Evolutionary conservation across 2,329 filamentous ascomycete genomes (phyloP), one percentile per base, ranked within the genome.

Genomic region (Mycosphaerella sp.): DNA sequence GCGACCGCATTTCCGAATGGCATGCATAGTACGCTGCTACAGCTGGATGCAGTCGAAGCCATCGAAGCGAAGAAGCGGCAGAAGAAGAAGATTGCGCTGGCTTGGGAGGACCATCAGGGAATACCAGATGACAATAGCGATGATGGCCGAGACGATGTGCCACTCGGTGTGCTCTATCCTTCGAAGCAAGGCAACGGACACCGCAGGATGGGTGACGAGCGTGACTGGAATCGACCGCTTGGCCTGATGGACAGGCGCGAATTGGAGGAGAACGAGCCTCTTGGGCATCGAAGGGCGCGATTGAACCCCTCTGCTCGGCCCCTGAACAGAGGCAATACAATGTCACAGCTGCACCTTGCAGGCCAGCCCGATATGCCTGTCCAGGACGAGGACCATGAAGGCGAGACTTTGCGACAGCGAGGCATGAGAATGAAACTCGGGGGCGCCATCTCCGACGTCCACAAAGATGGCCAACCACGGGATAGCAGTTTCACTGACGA

Each of bases 21-120:
- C n/a, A 84, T 95, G 78, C 88, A 93, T 58, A 87, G 87, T 12
- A 98, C 93, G 0, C 76, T 98, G 3, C 76, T 98, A 1, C 83
- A 98, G 66, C 79, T 97, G 59, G 91, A 98, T 64, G 86, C 89
- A 0, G 88, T 96, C 25, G 87, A 88, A 17, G 87, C 96, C 68
- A 79, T 89, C 18, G 87, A 95, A 66, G 84, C 84, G 60, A 82
- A 84, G 58, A 78, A 85, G 25, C 81, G 91, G 34, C 79, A 85
- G 62, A 79, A 79, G 50, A 87, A 86, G 64, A 86, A 84, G 52
- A 82, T 95, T 30, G 88, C 88, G 52, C 76, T 98, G 30, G 93
- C 91, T 1, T 98, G 93, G 93, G 90, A 97, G 69, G 85, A 86
- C 44, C 78, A 78, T 1, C 60, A 69, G 14, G 58, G 14, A 52